Percentiles rank a stretch among this genome's conserved stretches.
These are phyloP conservation scores for Cladosporium cucumerinum DNA, from an alignment of 2,329 filamentous ascomycete species.

Conservation along the genomic window DNA sequence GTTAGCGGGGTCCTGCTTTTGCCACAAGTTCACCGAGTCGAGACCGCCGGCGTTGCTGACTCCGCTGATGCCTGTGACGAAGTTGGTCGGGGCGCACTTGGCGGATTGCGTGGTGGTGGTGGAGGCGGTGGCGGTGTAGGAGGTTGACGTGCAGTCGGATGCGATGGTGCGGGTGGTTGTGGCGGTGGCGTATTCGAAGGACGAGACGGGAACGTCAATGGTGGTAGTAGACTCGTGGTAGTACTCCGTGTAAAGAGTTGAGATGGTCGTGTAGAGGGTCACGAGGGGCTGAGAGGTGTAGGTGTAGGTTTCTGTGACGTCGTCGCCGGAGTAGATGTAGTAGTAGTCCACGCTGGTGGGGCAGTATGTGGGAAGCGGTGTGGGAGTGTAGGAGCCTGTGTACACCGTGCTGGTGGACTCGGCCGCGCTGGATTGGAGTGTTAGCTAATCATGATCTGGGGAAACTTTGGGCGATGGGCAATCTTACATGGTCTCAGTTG, in stretches of 20 bases:
- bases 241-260: neutral
- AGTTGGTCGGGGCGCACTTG: constrained; percentile 2
- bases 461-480: neutral
- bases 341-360: neutral
- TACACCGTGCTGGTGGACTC: constrained; percentile 10
- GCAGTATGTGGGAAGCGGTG: neutral
- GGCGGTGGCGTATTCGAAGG: neutral
- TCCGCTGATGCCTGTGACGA: neutral
- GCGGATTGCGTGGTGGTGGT: neutral
- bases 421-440: neutral
- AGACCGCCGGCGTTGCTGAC: neutral
- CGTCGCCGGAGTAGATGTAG: neutral
- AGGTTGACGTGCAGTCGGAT: neutral
- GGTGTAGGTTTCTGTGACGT: neutral
- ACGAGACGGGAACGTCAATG: neutral
- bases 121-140: neutral
- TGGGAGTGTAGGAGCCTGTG: neutral
- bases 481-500: neutral
- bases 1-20: neutral
- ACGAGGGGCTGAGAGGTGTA: neutral
- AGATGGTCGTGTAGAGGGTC: neutral
- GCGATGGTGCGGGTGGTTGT: neutral
- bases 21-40: neutral
- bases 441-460: neutral
- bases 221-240: neutral